phyloP scores from a whole-genome alignment of 2,329 filamentous ascomycete genomes.

The Meredithiella fracta region DNA sequence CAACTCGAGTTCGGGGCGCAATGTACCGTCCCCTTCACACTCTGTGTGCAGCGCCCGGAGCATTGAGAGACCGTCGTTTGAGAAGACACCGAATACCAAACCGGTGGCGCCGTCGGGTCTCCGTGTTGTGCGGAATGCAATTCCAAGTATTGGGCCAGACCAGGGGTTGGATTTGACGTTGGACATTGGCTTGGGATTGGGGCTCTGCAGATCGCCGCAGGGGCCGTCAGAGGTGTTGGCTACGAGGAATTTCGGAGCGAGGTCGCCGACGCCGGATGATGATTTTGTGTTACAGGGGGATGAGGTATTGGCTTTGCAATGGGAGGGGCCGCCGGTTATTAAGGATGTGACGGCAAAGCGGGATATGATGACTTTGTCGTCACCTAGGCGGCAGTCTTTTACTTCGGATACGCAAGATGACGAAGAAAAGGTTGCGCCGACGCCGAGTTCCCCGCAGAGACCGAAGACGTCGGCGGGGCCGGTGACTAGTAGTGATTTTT shows the following conservation, averaged over 20 bases:
- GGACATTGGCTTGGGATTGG: neutral
- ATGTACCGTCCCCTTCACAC: constrained; percentile 12
- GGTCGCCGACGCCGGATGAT: constrained; percentile 10
- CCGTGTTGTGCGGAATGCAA: constrained; percentile 10
- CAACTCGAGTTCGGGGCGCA: constrained; percentile 9
- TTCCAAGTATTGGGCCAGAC: constrained; percentile 11
- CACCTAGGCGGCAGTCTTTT: constrained; percentile 31
- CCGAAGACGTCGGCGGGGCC: constrained; percentile 12
- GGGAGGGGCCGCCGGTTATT: constrained; percentile 27
- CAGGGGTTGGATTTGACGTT: neutral
- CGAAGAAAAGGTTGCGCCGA: neutral
- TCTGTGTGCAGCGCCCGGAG: constrained; percentile 10
- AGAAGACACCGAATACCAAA: constrained; percentile 8
- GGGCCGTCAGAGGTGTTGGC: constrained; percentile 4
- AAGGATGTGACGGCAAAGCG: constrained; percentile 33
- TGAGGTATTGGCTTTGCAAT: constrained; percentile 18
- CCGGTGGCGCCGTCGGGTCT: constrained; percentile 11
- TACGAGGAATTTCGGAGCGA: constrained; percentile 2
- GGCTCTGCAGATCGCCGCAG: neutral
- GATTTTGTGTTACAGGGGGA: constrained; percentile 20
- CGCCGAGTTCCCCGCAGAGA: constrained; percentile 4
- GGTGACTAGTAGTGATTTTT: neutral
- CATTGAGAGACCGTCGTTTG: constrained; percentile 13
- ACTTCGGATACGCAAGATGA: constrained; percentile 26
- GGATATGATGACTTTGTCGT: constrained; percentile 32